Evolutionary conservation across 306 rosid species (phyloP).

Genomic region (Luffa acutangula): DNA sequence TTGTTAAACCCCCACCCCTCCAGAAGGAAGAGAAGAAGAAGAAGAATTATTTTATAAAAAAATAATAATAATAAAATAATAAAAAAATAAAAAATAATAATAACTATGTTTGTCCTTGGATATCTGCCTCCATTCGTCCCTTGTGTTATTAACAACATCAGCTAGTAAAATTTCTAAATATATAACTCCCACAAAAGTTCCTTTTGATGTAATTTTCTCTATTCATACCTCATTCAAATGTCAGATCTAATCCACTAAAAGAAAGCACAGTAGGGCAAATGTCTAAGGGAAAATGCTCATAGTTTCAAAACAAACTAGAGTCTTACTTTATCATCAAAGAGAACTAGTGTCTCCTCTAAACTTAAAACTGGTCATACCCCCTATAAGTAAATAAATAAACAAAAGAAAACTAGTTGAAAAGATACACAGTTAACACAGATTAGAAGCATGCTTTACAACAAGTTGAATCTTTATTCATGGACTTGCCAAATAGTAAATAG

Average conservation of each 20-base stretch:
- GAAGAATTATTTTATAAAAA: too few species aligned
- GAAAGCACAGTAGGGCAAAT: background rate
- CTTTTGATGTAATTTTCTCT: background rate
- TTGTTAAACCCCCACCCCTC: background rate
- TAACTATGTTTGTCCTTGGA: background rate
- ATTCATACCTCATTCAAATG: background rate
- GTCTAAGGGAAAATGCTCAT: background rate
- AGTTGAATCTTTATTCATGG: background rate
- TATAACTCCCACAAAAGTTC: background rate
- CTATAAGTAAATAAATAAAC: background rate
- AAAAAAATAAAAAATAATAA: too few species aligned
- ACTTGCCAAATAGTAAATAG: background rate
- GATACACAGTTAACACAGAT: background rate
- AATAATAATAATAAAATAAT: too few species aligned
- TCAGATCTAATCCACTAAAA: background rate
- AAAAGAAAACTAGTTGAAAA: background rate
- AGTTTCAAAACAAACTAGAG: background rate
- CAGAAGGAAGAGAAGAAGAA: too few species aligned
- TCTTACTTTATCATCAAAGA: background rate
- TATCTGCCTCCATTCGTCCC: background rate
- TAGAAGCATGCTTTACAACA: slow-evolving; percentile 2
- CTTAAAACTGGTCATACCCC: background rate
- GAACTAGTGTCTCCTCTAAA: background rate
- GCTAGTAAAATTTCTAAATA: background rate
- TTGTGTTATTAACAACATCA: background rate